These are phyloP conservation scores for Lobosporangium transversale DNA, from an alignment of 192 early-diverging fungal species.

Conservation along the genomic window DNA sequence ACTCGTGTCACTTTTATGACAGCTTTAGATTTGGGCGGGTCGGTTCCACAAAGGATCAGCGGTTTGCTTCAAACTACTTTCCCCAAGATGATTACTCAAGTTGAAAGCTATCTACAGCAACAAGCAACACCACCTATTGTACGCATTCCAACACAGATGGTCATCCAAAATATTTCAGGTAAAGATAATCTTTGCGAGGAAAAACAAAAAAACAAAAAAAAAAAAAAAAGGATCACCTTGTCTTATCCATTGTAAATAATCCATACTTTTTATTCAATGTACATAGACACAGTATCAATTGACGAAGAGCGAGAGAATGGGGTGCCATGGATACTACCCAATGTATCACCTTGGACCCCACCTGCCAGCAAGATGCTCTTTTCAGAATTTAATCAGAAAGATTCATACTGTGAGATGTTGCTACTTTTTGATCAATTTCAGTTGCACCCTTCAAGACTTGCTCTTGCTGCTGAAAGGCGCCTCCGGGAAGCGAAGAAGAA, in stretches of 20 bases:
- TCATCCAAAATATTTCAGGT: slow-evolving; percentile 13
- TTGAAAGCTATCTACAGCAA: slow-evolving; percentile 55
- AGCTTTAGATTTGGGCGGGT: slow-evolving; percentile 57
- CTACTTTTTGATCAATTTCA: slow-evolving; percentile 48
- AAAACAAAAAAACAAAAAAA: too few species aligned
- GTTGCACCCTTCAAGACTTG: slow-evolving; percentile 27
- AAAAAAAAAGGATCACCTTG: too few species aligned
- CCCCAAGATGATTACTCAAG: slow-evolving; percentile 54
- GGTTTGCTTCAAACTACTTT: slow-evolving; percentile 55
- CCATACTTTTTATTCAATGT: too few species aligned
- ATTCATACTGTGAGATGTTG: slow-evolving; percentile 27
- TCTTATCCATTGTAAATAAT: too few species aligned
- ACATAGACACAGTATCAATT: neutral
- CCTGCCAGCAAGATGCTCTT: slow-evolving; percentile 27
- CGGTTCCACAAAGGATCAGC: slow-evolving; percentile 58
- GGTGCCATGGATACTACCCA: neutral
- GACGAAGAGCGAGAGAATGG: neutral
- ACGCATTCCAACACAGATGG: slow-evolving; percentile 41
- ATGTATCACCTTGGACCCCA: slow-evolving; percentile 22
- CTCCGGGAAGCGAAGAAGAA: slow-evolving; percentile 6
- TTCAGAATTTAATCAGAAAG: slow-evolving; percentile 41
- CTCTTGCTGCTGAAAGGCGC: slow-evolving; percentile 20
- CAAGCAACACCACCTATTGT: slow-evolving; percentile 56
- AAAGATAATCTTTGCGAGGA: neutral
- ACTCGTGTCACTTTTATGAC: slow-evolving; percentile 60